A percentile compares a stretch with the other conserved stretches of the same genome.
phyloP scores from a whole-genome alignment of 1,284 basidiomycete genomes.

The Ganoderma sinense region DNA sequence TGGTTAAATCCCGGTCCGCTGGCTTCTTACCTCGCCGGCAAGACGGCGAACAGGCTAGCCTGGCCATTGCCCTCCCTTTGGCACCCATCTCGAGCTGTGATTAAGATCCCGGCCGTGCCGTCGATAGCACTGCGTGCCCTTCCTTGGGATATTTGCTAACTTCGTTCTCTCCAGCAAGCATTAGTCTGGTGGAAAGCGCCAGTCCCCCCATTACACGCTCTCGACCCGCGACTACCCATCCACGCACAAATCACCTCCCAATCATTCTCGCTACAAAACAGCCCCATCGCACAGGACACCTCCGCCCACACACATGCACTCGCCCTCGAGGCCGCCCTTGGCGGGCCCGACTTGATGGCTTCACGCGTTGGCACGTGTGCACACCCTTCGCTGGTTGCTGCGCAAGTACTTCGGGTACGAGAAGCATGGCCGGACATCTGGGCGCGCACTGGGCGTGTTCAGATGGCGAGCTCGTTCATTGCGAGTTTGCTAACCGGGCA shows the following conservation, averaged over 20 bases:
- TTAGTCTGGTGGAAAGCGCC: conserved; percentile 85
- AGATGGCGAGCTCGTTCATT: conserved; percentile 76
- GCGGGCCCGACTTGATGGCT: conserved; percentile 79
- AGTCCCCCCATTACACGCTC: conserved; percentile 66
- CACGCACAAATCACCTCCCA: conserved; percentile 71
- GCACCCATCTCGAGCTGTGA: too few species aligned
- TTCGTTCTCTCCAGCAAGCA: conserved; percentile 59
- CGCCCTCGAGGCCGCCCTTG: conserved; percentile 73
- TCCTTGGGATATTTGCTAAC: conserved; percentile 1
- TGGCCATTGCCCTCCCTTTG: too few species aligned
- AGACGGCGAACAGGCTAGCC: neutral
- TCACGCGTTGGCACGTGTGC: conserved; percentile 75
- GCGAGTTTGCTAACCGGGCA: conserved; percentile 74
- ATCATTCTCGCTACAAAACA: conserved; percentile 78
- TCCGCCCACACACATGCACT: conserved; percentile 80
- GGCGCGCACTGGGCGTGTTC: conserved; percentile 71
- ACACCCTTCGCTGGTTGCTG: conserved; percentile 70
- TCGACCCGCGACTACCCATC: conserved; percentile 70
- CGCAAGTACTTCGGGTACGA: conserved; percentile 73
- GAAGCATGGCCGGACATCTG: conserved; percentile 80
- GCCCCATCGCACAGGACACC: conserved; percentile 78
- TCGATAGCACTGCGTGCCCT: neutral
- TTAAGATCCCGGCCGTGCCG: too few species aligned
- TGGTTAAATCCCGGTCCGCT: neutral
- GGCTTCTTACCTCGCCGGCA: neutral